Evolutionary conservation across 73 alveolate species (phyloP).

Genomic region (Tetrahymena elliotti): DNA sequence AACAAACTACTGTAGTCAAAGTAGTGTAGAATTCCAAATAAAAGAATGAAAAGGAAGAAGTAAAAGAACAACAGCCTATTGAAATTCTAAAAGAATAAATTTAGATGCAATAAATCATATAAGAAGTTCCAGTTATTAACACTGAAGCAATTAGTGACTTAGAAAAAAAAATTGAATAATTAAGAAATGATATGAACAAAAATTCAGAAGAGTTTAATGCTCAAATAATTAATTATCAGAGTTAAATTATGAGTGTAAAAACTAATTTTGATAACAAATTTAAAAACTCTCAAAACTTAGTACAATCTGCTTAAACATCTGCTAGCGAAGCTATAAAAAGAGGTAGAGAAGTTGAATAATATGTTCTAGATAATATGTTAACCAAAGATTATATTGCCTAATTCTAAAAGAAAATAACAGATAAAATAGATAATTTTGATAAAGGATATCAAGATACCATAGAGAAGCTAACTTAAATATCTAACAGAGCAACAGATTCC

Average conservation of each 20-base stretch:
- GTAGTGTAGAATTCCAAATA: neutral
- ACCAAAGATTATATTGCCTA: neutral
- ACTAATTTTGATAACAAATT: neutral
- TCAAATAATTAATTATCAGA: neutral
- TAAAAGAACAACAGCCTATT: neutral
- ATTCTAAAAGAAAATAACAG: neutral
- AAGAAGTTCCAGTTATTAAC: neutral
- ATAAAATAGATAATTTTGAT: neutral
- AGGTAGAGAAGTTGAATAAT: neutral
- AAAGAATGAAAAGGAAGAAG: neutral
- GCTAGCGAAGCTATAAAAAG: neutral
- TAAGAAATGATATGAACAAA: neutral
- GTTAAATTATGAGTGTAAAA: neutral
- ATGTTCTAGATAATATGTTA: neutral
- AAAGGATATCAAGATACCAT: neutral
- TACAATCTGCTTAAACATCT: neutral
- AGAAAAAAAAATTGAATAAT: neutral
- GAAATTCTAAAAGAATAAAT: neutral
- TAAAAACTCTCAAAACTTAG: neutral
- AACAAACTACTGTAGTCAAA: neutral
- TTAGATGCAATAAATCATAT: neutral
- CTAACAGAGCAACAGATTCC: neutral
- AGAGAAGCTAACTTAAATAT: neutral
- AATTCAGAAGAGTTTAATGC: neutral
- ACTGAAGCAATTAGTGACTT: neutral